Percentiles rank a stretch among this genome's conserved stretches.
These are phyloP conservation scores for Talaromyces ruber DNA, from an alignment of 495 filamentous ascomycete species.

Conservation along the genomic window DNA sequence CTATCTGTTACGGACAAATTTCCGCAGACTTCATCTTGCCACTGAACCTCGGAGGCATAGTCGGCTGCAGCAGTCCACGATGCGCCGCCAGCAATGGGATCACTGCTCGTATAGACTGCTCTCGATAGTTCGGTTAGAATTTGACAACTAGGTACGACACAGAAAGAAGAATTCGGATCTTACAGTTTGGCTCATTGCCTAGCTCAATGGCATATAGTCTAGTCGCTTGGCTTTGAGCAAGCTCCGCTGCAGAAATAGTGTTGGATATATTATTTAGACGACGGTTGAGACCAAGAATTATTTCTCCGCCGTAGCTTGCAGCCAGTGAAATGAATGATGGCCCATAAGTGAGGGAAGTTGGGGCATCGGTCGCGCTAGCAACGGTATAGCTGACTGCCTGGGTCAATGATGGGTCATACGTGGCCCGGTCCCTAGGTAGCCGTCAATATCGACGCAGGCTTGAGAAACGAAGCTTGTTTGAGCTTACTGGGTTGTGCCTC, in stretches of 20 bases:
- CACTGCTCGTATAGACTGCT: slow-evolving; percentile 10
- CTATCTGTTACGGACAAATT: slow-evolving; percentile 33
- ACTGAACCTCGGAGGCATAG: slow-evolving; percentile 44
- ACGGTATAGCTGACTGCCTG: slow-evolving; percentile 43
- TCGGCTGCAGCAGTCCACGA: slow-evolving; percentile 47
- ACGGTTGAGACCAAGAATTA: slow-evolving; percentile 50
- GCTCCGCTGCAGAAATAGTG: slow-evolving; percentile 44
- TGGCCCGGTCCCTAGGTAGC: slow-evolving; percentile 38
- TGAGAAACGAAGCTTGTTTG: not conserved
- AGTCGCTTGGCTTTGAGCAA: slow-evolving; percentile 31
- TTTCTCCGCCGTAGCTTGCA: slow-evolving; percentile 38
- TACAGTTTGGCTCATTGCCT: slow-evolving; percentile 55
- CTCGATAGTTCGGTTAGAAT: not conserved
- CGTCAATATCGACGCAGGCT: not conserved
- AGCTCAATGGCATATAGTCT: slow-evolving; percentile 52
- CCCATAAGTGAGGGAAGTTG: slow-evolving; percentile 41
- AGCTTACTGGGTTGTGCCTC: slow-evolving; percentile 46
- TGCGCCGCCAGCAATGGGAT: slow-evolving; percentile 43
- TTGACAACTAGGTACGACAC: not conserved
- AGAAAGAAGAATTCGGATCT: slow-evolving; percentile 7
- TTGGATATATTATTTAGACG: slow-evolving; percentile 47
- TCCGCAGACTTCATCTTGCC: slow-evolving; percentile 42
- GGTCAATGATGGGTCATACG: slow-evolving; percentile 39
- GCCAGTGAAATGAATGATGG: slow-evolving; percentile 47
- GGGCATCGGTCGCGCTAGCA: no score